phyloP scores from a whole-genome alignment of 176 grass and related monocot species.

The Lolium multiflorum region DNA sequence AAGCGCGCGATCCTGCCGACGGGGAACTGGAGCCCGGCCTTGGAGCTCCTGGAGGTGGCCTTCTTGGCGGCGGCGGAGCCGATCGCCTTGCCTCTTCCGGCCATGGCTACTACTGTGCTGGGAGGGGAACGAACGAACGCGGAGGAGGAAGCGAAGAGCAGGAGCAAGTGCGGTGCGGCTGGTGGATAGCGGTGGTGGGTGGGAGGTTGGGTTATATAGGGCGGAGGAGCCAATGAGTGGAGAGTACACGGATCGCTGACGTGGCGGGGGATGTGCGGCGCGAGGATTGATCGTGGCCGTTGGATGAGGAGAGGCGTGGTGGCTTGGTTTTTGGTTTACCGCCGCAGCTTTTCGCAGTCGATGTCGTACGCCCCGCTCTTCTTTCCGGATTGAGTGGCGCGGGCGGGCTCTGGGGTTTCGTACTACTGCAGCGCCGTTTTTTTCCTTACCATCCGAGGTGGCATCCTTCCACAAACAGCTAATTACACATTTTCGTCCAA shows the following conservation, averaged over 20 bases:
- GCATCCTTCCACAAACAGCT: too few relatives aligned
- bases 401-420: not conserved
- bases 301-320: conserved; percentile 10
- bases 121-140: too few relatives aligned
- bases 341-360: conserved; percentile 35
- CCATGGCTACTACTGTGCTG: conserved; percentile 54
- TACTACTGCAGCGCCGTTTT: not conserved
- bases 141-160: not conserved
- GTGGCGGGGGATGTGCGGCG: not conserved
- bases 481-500: too few relatives aligned
- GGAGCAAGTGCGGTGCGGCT: not conserved
- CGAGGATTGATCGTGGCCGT: conserved; percentile 19
- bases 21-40: conserved; percentile 97
- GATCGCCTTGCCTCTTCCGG: conserved; percentile 92
- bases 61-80: conserved; percentile 82
- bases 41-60: conserved; percentile 87
- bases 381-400: not conserved
- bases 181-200: not conserved
- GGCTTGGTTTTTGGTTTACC: conserved; percentile 29
- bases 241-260: conserved; percentile 64
- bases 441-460: not conserved
- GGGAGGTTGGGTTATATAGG: conserved; percentile 30
- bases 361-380: not conserved
- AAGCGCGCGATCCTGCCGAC: conserved; percentile 92
- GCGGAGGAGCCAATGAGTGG: conserved; percentile 24